Evolutionary conservation across 2,329 filamentous ascomycete genomes (phyloP).

Genomic region (Emergomyces pasteurianus): DNA sequence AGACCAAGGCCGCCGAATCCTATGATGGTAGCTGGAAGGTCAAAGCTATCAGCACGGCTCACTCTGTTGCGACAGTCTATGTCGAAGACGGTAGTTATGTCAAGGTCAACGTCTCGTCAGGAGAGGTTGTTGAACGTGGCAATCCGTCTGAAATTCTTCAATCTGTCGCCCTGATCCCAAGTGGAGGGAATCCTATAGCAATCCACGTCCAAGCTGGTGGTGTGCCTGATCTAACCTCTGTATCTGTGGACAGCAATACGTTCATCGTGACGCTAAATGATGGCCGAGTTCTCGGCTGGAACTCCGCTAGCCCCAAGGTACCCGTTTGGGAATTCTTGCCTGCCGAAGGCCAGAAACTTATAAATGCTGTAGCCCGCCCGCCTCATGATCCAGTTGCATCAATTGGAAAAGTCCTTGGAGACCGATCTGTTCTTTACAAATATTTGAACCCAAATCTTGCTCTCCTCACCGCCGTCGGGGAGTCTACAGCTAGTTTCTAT

Average conservation of each 20-base stretch:
- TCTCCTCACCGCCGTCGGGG: conserved; percentile 58
- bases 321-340: conserved; percentile 64
- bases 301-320: conserved; percentile 21
- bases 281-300: conserved; percentile 35
- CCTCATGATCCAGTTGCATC: conserved; percentile 80
- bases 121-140: conserved; percentile 27
- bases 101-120: conserved; percentile 35
- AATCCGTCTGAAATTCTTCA: conserved; percentile 17
- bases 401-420: conserved; percentile 83
- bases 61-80: conserved; percentile 47
- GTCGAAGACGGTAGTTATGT: conserved; percentile 51
- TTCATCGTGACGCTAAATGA: conserved; percentile 31
- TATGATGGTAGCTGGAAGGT: conserved; percentile 51
- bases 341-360: conserved; percentile 53
- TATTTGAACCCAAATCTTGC: conserved; percentile 83
- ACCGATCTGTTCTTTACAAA: conserved; percentile 92
- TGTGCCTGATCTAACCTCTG: conserved; percentile 16
- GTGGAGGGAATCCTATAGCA: conserved; percentile 14
- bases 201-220: conserved; percentile 28
- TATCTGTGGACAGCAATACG: conserved; percentile 20
- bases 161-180: conserved; percentile 22
- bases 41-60: conserved; percentile 53
- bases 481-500: conserved; percentile 57
- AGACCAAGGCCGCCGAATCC: conserved; percentile 49
- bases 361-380: conserved; percentile 55